Percentiles rank a stretch among this genome's conserved stretches.
Conservation (phyloP, 768 basidiomycete species). For the Amyloporia xantha region DNA sequence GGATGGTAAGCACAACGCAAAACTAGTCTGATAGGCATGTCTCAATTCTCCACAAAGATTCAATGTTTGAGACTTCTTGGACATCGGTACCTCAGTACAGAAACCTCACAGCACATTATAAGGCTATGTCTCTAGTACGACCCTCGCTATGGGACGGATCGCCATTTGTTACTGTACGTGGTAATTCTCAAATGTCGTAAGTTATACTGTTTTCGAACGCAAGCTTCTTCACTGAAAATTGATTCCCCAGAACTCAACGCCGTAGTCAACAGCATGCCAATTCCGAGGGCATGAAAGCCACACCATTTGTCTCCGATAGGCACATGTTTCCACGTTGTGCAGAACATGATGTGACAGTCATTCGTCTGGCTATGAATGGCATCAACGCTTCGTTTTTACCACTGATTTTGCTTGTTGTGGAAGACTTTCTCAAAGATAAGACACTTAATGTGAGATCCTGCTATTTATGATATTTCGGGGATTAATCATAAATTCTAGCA, state of each 20-base stretch:
- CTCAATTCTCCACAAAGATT: not conserved
- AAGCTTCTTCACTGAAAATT: too few species aligned
- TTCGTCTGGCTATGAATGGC: conserved; percentile 34
- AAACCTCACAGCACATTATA: conserved; percentile 37
- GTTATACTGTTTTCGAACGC: not conserved
- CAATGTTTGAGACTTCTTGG: not conserved
- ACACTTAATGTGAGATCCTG: conserved; percentile 34
- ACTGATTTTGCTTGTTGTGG: conserved; percentile 39
- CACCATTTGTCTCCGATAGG: too few species aligned
- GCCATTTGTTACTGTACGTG: conserved; percentile 29
- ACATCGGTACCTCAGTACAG: conserved; percentile 9
- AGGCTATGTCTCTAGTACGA: conserved; percentile 24
- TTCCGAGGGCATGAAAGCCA: too few species aligned
- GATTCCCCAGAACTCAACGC: too few species aligned
- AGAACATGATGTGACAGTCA: conserved; percentile 21
- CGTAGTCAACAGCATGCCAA: too few species aligned
- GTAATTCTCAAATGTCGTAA: not conserved
- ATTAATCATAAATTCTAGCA: conserved; percentile 22
- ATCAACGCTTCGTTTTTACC: conserved; percentile 49
- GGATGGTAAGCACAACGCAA: conserved; percentile 37
- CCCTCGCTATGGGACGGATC: conserved; percentile 41
- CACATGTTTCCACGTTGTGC: too few species aligned
- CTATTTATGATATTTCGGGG: not conserved
- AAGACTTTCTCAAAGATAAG: conserved; percentile 41
- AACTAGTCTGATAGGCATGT: not conserved